Evolutionary conservation across 805 yeast species (phyloP).

Genomic region (Sugiyamaella valdiviana): DNA sequence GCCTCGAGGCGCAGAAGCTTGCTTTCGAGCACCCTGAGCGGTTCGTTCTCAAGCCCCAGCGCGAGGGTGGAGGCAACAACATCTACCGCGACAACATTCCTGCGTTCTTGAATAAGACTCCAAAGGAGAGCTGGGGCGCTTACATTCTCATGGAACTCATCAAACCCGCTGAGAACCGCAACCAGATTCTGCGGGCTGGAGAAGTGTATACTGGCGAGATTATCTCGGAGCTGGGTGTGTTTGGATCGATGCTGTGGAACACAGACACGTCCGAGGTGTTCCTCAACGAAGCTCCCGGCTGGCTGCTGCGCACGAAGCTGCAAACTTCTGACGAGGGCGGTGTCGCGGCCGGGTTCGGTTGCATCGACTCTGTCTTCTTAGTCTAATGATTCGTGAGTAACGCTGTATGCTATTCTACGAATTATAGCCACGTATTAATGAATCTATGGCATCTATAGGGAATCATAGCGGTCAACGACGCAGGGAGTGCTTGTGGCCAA

Average conservation of each 20-base stretch:
- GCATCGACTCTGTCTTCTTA: slow-evolving; percentile 78
- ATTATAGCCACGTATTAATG: no score
- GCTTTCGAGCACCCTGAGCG: slow-evolving; percentile 63
- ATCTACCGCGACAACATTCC: slow-evolving; percentile 86
- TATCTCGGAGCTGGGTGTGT: slow-evolving; percentile 85
- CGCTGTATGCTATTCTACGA: no score
- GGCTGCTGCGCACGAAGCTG: slow-evolving; percentile 82
- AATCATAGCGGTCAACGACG: no score
- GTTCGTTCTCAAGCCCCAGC: slow-evolving; percentile 89
- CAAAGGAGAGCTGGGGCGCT: slow-evolving; percentile 75
- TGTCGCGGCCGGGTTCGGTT: slow-evolving; percentile 98
- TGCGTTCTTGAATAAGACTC: slow-evolving; percentile 50
- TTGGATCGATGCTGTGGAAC: slow-evolving; percentile 77
- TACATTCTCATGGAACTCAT: slow-evolving; percentile 93
- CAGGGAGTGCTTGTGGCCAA: background rate
- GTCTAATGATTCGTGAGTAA: slow-evolving; percentile 28
- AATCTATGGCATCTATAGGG: no score
- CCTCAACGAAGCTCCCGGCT: slow-evolving; percentile 69
- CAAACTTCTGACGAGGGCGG: slow-evolving; percentile 93
- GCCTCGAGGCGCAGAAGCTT: slow-evolving; percentile 53
- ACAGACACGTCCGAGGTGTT: slow-evolving; percentile 50
- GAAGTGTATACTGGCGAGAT: slow-evolving; percentile 63
- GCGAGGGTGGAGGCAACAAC: slow-evolving; percentile 99
- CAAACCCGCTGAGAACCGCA: slow-evolving; percentile 61
- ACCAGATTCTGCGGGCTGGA: slow-evolving; percentile 65